These are phyloP conservation scores for Wickerhamiella brachini DNA, from an alignment of 805 yeast genomes.

Conservation along the genomic window DNA sequence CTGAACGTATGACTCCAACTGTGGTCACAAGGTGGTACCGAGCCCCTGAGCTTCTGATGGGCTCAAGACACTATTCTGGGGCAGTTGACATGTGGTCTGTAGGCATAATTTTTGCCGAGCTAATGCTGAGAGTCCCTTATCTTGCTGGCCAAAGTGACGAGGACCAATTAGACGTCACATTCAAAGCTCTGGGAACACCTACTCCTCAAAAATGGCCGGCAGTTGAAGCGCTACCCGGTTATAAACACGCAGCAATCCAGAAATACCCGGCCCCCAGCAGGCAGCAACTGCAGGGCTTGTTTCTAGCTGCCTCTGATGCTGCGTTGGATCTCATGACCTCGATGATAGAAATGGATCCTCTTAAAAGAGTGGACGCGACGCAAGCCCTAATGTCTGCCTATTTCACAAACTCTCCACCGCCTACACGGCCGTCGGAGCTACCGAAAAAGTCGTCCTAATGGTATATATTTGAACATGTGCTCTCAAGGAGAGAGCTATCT, in stretches of 20 bases:
- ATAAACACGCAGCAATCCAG: slow-evolving; percentile 24
- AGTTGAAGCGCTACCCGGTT: slow-evolving; percentile 64
- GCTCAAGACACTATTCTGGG: slow-evolving; percentile 76
- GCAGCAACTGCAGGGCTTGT: slow-evolving; percentile 65
- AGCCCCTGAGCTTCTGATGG: slow-evolving; percentile 86
- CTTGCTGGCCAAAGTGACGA: slow-evolving; percentile 83
- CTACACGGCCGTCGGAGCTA: slow-evolving; percentile 50
- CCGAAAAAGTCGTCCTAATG: slow-evolving; percentile 32
- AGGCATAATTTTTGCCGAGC: slow-evolving; percentile 90
- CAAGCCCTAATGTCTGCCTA: slow-evolving; percentile 51
- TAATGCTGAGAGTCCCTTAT: slow-evolving; percentile 90
- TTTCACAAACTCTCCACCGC: slow-evolving; percentile 59
- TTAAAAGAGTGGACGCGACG: slow-evolving; percentile 50
- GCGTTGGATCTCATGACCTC: slow-evolving; percentile 65
- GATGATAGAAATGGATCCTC: slow-evolving; percentile 67
- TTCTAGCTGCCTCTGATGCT: slow-evolving; percentile 78
- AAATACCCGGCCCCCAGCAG: slow-evolving; percentile 77
- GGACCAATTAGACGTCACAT: slow-evolving; percentile 87
- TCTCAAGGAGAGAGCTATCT: too few relatives aligned
- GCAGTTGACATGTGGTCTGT: slow-evolving; percentile 95
- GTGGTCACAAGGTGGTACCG: slow-evolving; percentile 98
- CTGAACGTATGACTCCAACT: slow-evolving; percentile 64
- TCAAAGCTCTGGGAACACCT: slow-evolving; percentile 92
- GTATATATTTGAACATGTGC: too few relatives aligned
- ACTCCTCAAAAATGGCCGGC: slow-evolving; percentile 87